Conservation (phyloP, 192 early-diverging fungal genomes). For the Coemansia sp. region DNA sequence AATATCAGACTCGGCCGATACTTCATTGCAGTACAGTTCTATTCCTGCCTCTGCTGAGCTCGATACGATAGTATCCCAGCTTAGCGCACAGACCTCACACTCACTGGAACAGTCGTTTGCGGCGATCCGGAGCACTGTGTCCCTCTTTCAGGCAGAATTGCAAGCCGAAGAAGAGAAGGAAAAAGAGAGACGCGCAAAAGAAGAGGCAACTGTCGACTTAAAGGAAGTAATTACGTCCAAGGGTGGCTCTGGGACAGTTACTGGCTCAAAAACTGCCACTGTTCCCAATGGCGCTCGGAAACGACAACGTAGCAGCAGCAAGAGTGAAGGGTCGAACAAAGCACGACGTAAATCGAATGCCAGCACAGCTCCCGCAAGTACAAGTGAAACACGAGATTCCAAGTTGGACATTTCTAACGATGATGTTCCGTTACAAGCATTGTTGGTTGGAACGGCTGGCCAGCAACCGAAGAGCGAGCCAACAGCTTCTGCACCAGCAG, state of each 20-base stretch:
- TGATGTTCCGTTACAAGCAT: conserved; percentile 30
- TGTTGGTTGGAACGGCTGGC: conserved; percentile 5
- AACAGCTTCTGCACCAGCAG: background rate
- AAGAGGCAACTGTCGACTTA: conserved; percentile 2
- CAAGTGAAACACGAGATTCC: background rate
- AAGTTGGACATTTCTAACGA: conserved; percentile 22
- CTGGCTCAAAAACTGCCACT: conserved; percentile 5
- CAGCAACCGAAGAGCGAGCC: background rate
- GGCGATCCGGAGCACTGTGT: conserved; percentile 26
- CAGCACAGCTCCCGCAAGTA: conserved; percentile 7
- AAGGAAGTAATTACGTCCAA: background rate
- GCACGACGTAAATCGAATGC: conserved; percentile 31
- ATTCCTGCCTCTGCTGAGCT: conserved; percentile 10
- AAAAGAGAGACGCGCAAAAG: conserved; percentile 17
- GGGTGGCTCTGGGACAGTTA: background rate
- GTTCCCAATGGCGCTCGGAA: conserved; percentile 25
- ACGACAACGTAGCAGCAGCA: conserved; percentile 47
- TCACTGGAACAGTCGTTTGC: conserved; percentile 27
- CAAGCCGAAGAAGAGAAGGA: conserved; percentile 33
- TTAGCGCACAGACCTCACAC: conserved; percentile 5
- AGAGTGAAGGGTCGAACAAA: conserved; percentile 28
- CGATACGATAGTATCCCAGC: conserved; percentile 12
- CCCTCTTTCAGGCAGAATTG: conserved; percentile 32
- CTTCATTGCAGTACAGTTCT: background rate
- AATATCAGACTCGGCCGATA: conserved; percentile 32